These are phyloP conservation scores for Fusarium incarnatum DNA, from an alignment of 2,329 filamentous ascomycete species.

Conservation along the genomic window DNA sequence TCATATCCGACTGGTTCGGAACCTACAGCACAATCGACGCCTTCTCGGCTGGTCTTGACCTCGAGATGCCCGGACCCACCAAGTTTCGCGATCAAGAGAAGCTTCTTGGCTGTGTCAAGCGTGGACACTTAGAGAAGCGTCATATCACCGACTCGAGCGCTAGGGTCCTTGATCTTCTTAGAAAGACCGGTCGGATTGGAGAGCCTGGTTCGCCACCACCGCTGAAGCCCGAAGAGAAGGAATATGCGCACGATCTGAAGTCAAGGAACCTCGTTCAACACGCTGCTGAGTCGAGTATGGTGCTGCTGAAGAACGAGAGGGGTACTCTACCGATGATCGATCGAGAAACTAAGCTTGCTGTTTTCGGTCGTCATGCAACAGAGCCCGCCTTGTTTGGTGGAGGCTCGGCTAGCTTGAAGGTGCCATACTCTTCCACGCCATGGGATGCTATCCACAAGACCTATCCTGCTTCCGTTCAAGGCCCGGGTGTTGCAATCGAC, in stretches of 20 bases:
- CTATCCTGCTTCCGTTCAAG: fast-evolving
- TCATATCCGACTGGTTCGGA: background rate
- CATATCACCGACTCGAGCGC: background rate
- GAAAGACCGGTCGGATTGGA: background rate
- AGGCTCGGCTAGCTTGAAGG: background rate
- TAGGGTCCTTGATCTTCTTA: background rate
- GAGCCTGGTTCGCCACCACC: background rate
- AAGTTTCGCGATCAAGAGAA: background rate
- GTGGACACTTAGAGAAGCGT: background rate
- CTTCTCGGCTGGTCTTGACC: background rate
- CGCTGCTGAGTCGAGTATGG: background rate
- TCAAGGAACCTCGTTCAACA: background rate
- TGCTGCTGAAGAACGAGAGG: background rate
- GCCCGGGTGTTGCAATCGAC: background rate
- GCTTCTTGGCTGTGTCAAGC: background rate
- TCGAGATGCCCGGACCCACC: background rate
- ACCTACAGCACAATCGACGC: background rate
- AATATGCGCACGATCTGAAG: background rate
- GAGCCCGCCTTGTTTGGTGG: background rate
- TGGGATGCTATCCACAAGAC: background rate
- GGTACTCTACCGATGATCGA: background rate
- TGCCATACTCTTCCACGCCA: background rate
- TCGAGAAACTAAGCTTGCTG: background rate
- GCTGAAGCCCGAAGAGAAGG: background rate
- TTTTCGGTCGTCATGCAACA: background rate